phyloP scores from a whole-genome alignment of 148 eudicot species.

The Vaccinium corymbosum region DNA sequence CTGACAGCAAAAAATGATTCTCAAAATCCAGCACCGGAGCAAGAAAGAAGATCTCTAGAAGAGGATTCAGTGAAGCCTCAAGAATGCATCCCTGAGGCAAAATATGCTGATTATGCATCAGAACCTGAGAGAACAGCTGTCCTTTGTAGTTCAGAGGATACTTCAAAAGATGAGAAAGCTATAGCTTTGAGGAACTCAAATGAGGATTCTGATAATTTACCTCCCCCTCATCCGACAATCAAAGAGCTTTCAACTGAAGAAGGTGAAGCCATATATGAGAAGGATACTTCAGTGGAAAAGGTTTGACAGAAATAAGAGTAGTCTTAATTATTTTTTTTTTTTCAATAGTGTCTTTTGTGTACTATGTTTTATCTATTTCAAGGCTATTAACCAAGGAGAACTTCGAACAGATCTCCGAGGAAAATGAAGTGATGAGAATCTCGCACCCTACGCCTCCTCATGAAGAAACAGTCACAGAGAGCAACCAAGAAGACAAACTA shows the following conservation, averaged over 20 bases:
- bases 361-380: background rate
- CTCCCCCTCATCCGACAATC: constrained; percentile 8
- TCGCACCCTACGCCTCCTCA: background rate
- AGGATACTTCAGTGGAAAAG: constrained; percentile 22
- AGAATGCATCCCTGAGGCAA: constrained; percentile 18
- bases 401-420: constrained; percentile 18
- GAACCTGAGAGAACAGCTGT: constrained; percentile 1
- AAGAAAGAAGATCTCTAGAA: constrained; percentile 13
- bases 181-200: constrained; percentile 1
- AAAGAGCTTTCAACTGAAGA: constrained; percentile 18
- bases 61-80: constrained; percentile 13
- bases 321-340: background rate
- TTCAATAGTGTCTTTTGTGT: background rate
- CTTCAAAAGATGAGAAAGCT: constrained; percentile 9
- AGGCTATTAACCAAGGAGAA: constrained; percentile 8
- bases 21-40: constrained; percentile 14
- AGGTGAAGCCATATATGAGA: constrained; percentile 18
- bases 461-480: constrained; percentile 7
- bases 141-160: constrained; percentile 2
- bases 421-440: constrained; percentile 5
- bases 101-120: constrained; percentile 11
- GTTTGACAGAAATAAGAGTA: constrained; percentile 10
- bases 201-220: background rate
- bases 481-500: constrained; percentile 8
- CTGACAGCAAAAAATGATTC: constrained; percentile 3